Percentiles rank a stretch among this genome's conserved stretches.
Conservation (phyloP, 2,329 filamentous ascomycete species). For the Neopestalotiopsis sp. region DNA sequence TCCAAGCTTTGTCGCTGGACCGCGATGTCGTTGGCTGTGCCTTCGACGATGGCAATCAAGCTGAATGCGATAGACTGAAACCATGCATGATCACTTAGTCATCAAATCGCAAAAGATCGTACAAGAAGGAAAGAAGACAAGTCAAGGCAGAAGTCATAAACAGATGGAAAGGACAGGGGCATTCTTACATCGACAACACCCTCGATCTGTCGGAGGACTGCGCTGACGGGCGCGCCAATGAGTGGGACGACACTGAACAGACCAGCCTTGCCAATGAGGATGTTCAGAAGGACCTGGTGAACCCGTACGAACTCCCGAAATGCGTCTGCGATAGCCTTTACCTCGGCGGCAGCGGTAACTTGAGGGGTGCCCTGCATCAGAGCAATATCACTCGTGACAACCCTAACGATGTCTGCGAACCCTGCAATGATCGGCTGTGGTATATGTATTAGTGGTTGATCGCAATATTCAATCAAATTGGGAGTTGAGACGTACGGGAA, state of each 20-base stretch:
- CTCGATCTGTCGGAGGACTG: slow-evolving; percentile 33
- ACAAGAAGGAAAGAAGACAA: too few relatives aligned
- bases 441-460: too few relatives aligned
- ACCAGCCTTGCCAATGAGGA: slow-evolving; percentile 41
- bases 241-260: slow-evolving; percentile 33
- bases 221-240: slow-evolving; percentile 34
- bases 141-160: too few relatives aligned
- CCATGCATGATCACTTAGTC: too few relatives aligned
- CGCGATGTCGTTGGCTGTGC: neutral
- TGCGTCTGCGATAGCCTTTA: slow-evolving; percentile 31
- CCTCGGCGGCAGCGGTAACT: slow-evolving; percentile 23
- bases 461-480: too few relatives aligned
- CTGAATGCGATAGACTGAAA: slow-evolving; percentile 26
- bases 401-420: slow-evolving; percentile 36
- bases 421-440: slow-evolving; percentile 32
- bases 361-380: slow-evolving; percentile 26
- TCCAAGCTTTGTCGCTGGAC: neutral
- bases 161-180: too few relatives aligned
- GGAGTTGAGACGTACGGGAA: slow-evolving; percentile 24
- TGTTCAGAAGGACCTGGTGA: slow-evolving; percentile 39
- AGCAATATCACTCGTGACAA: slow-evolving; percentile 22
- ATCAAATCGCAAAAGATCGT: too few relatives aligned
- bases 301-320: slow-evolving; percentile 37
- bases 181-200: slow-evolving; percentile 31
- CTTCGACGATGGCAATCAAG: slow-evolving; percentile 24